These are phyloP conservation scores for Castanea sativa DNA, from an alignment of 306 rosid species.

Conservation along the genomic window DNA sequence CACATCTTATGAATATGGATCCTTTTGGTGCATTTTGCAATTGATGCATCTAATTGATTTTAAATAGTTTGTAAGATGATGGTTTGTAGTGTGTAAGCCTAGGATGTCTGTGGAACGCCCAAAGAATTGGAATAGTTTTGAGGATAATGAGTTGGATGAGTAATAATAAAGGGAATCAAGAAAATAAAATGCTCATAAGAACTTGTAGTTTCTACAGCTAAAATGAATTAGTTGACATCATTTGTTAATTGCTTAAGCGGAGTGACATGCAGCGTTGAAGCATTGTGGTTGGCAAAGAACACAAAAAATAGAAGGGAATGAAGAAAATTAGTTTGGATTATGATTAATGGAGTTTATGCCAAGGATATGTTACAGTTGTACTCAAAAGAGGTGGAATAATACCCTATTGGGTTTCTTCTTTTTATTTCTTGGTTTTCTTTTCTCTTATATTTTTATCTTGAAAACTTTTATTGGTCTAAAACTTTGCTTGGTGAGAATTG, in stretches of 20 bases:
- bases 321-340: no score
- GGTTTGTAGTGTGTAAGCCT: background rate
- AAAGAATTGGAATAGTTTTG: background rate
- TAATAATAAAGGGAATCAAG: background rate
- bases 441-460: no score
- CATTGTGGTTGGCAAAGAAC: no score
- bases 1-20: background rate
- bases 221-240: background rate
- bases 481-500: no score
- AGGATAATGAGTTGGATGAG: background rate
- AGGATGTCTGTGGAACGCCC: background rate
- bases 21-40: background rate
- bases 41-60: background rate
- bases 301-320: no score
- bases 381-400: no score
- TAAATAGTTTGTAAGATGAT: background rate
- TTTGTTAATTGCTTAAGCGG: background rate
- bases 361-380: no score
- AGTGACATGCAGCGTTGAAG: background rate
- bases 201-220: background rate
- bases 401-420: no score
- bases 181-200: background rate
- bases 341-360: no score
- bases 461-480: no score
- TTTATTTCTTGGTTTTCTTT: no score